Base-by-base conservation (phyloP, 1,284 basidiomycete genomes). In the Fomitopsis schrenkii region DNA sequence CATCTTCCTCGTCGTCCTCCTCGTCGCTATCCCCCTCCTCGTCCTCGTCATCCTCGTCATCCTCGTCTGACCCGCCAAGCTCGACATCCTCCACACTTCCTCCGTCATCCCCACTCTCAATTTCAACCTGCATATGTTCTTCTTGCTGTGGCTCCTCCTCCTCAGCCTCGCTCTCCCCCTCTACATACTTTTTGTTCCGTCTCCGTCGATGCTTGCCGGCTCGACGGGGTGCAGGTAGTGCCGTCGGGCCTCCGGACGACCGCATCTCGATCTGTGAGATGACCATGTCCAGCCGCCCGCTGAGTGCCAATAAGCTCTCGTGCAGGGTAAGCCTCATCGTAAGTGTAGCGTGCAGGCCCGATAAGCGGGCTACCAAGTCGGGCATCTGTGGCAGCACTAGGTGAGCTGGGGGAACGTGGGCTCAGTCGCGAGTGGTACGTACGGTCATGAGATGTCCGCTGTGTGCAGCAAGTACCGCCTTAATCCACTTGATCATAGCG, bases 391-490 rank as follows among this genome's bases (percentile, higher is more conserved):
- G 62, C n/a, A 19, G n/a, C 9, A 12, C 8, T 75, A 56, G 68
- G 68, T 45, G 57, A 36, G 60, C 26, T 61, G 65, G 61, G 67
- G 59, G 17, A 60, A 67, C 55, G 65, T 8, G 5, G 8, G 12
- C 22, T 6, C 40, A 8, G 14, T 30, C 5, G 35, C 1, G 28
- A 40, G n/a, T 26, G 1, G 17, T 5, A 82, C 88, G 69, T 68
- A 95, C 95, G 48, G 95, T 96, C 90, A 99, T 94, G 59, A 99
- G 83, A 76, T 98, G 92, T 1, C 91, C 91, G 61, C 95, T 92
- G 73, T 98, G 95, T 46, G 95, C 84, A 33, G 90, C 83, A 59
- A 99, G 79, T 3, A 95, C 92, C 10, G 89, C 89, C 74, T 90
- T 90, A 57, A 98, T 85, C 97, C 97, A 99, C 58, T 83, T 84